A percentile compares a stretch with the other conserved stretches of the same genome.
These are phyloP conservation scores for Schwanniomyces polymorphus DNA, from an alignment of 805 yeast genomes.

Conservation along the genomic window DNA sequence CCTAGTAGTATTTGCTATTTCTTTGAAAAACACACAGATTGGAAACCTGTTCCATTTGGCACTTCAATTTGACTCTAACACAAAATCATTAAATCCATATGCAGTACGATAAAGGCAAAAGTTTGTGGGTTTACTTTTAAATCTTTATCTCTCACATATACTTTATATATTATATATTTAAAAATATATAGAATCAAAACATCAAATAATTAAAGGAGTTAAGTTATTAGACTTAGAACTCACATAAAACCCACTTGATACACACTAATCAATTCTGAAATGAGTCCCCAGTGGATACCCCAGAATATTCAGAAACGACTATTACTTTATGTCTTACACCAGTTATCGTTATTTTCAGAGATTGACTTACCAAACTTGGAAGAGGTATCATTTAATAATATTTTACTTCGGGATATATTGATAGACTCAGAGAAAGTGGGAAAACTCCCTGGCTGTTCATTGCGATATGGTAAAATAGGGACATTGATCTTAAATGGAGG, in stretches of 20 bases:
- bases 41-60: conserved; percentile 63
- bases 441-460: conserved; percentile 59
- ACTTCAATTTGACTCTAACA: conserved; percentile 5
- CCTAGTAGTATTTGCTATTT: conserved; percentile 5
- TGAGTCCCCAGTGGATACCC: conserved; percentile 66
- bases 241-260: neutral
- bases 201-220: neutral
- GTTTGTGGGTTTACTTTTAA: neutral
- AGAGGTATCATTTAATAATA: conserved; percentile 61
- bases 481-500: conserved; percentile 58
- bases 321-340: conserved; percentile 75
- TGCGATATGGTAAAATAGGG: conserved; percentile 62
- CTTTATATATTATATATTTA: neutral
- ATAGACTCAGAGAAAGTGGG: conserved; percentile 71
- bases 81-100: neutral
- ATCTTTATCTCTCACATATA: neutral
- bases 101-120: neutral
- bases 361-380: conserved; percentile 80
- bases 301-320: conserved; percentile 82
- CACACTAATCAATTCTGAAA: conserved; percentile 3
- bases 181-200: neutral
- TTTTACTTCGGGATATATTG: conserved; percentile 57
- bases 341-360: conserved; percentile 77
- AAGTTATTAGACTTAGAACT: neutral
- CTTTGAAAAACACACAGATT: conserved; percentile 35